Percentiles rank a stretch among this genome's conserved stretches.
Conservation (phyloP, 257 asterid genomes). For the Lavandula angustifolia region DNA sequence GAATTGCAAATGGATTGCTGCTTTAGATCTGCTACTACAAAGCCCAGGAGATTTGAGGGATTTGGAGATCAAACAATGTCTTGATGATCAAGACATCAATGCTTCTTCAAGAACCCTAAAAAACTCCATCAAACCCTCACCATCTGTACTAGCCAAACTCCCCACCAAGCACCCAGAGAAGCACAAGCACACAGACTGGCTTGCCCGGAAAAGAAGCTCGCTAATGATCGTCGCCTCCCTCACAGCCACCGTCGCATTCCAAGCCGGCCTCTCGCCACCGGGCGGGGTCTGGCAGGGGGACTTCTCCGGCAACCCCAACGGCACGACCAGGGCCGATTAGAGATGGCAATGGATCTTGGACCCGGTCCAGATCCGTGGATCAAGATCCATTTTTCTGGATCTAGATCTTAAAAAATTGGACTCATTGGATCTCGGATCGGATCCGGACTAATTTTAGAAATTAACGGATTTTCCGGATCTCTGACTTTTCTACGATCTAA, state of each 20-base stretch:
- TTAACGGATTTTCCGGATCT: no score
- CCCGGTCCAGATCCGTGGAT: no score
- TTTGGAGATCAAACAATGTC: slow-evolving; percentile 37
- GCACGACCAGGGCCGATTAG: slow-evolving; percentile 20
- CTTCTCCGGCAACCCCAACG: slow-evolving; percentile 25
- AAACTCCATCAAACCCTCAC: neutral
- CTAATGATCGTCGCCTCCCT: slow-evolving; percentile 48
- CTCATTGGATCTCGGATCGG: no score
- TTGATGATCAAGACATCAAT: slow-evolving; percentile 10
- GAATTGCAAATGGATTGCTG: slow-evolving; percentile 35
- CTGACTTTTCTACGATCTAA: no score
- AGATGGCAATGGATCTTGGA: no score
- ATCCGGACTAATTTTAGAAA: no score
- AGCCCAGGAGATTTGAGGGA: slow-evolving; percentile 37
- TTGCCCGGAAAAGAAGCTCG: slow-evolving; percentile 37
- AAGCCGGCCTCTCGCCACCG: slow-evolving; percentile 44
- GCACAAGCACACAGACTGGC: slow-evolving; percentile 42
- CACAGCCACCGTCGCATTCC: slow-evolving; percentile 42
- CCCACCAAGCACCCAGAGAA: neutral
- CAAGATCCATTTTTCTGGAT: no score
- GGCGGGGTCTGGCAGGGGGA: slow-evolving; percentile 46
- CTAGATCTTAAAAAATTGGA: no score
- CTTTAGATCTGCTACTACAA: slow-evolving; percentile 34
- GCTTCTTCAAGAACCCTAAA: neutral
- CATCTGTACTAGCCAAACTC: neutral